These are phyloP conservation scores for Stemphylium lycopersici DNA, from an alignment of 2,329 filamentous ascomycete species.

Conservation along the genomic window DNA sequence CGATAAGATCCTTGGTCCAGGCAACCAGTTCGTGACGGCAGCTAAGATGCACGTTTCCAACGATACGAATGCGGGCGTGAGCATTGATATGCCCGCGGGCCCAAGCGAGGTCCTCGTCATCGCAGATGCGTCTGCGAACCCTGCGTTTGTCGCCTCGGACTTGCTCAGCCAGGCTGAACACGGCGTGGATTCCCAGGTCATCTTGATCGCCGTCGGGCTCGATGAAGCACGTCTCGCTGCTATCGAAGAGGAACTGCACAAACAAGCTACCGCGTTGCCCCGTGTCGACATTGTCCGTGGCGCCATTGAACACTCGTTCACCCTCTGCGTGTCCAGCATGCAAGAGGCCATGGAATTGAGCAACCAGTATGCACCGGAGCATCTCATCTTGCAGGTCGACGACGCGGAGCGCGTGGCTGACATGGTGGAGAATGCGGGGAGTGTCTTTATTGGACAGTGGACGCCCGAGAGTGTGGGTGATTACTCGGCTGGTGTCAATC, in stretches of 20 bases:
- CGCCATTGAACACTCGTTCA: constrained; percentile 89
- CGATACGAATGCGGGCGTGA: constrained; percentile 91
- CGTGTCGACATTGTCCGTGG: constrained; percentile 92
- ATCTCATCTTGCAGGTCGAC: constrained; percentile 88
- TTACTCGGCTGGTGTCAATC: constrained; percentile 97
- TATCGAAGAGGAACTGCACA: constrained; percentile 90
- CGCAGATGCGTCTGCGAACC: constrained; percentile 85
- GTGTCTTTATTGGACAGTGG: constrained; percentile 95
- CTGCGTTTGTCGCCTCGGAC: constrained; percentile 94
- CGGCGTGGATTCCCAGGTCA: constrained; percentile 93
- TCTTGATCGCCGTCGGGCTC: constrained; percentile 85
- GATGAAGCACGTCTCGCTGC: constrained; percentile 73
- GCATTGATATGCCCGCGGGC: constrained; percentile 98
- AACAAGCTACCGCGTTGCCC: constrained; percentile 83
- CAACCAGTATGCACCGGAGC: constrained; percentile 95
- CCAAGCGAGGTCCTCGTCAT: constrained; percentile 97
- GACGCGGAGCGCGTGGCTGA: constrained; percentile 77
- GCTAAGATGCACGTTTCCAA: constrained; percentile 99
- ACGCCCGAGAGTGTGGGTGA: constrained; percentile 97
- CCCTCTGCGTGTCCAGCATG: constrained; percentile 76
- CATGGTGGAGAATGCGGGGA: constrained; percentile 89
- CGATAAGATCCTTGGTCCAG: constrained; percentile 97
- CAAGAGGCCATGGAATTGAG: constrained; percentile 79
- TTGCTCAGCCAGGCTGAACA: constrained; percentile 96
- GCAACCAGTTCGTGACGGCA: constrained; percentile 97